Evolutionary conservation across 2,329 filamentous ascomycete species (phyloP), one percentile per base, ranked within the genome.

Genomic region (Fusarium poae): DNA sequence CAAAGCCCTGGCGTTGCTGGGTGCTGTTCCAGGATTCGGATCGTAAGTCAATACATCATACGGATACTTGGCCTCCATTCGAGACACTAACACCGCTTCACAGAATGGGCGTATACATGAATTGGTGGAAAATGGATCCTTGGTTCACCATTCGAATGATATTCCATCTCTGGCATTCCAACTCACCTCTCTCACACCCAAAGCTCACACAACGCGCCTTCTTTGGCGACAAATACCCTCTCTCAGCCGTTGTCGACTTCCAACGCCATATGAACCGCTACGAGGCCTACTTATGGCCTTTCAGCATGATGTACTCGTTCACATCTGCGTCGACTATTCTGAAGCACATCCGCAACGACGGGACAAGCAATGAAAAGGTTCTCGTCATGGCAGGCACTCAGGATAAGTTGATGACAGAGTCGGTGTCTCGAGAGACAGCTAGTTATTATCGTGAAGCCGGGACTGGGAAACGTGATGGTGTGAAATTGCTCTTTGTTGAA

Each of bases 231-330:
- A 65, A 74, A 16, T 83, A 82, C 46, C 79, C 82, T 0, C 74
- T 78, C 7, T 65, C 74, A 3, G 75, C 81, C 7, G 79, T 86
- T 3, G 50, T 74, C 4, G 74, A 77, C 4, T 83, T 88, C 53
- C 81, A 83, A 67, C 68, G 72, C 2, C 77, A 79, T 5, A 77
- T 84, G 59, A 79, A 79, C 27, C 78, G 80, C 5, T 88, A 85
- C 64, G 85, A 88, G 70, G 84, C 80, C 64, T 84, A 85, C 71
- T 69, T 81, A 32, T 88, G 85, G 85, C 81, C 84, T 0, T 57
- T 84, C 35, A 82, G 82, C 52, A 84, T 86, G 77, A 78, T 85
- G 60, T 71, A 65, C 32, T 75, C 78, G 4, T 85, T 86, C 65
- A 78, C 81, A 12, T 78, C 80, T 16, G 78, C 79, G 1, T 60